Base-by-base conservation (phyloP, 2,329 filamentous ascomycete species). In the Alternaria arborescens region DNA sequence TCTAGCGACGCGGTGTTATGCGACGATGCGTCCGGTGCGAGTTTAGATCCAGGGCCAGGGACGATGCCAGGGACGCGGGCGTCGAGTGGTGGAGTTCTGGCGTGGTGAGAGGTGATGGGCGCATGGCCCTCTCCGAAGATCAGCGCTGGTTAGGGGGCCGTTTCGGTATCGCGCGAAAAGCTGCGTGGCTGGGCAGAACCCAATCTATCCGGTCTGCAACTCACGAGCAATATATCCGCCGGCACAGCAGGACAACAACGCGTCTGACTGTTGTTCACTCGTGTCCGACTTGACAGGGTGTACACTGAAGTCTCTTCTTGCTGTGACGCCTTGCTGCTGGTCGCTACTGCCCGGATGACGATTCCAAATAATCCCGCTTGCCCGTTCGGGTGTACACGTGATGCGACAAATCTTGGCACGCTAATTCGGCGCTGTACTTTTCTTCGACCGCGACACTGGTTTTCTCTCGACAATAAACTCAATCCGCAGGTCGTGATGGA, bases 1-100 rank as follows among this genome's bases (percentile, higher is more conserved):
- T 65, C 60, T 68, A 68, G 59, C 42, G 56, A 64, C 65, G 61
- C 66, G 55, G 63, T 64, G 55, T 64, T 58, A 66, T 66, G 70
- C 67, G 70, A 71, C 68, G 66, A 63, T 63, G 71, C 70, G 69
- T 70, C 69, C 61, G 72, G 69, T 62, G 62, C 62, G 58, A 64
- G 60, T 56, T 59, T 61, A 61, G 65, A 64, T 66, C 66, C 65
- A 66, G 64, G 70, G 69, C 68, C 64, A 60, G 65, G 67, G 63
- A 62, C 60, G 28, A 61, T 64, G 71, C 66, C 66, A 69, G 66
- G 65, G 65, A 71, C 66, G 70, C 65, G 64, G 70, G 57, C 62
- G 68, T 62, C 54, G 65, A 65, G 61, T 63, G 64, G 71, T 64
- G 67, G 64, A 63, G 62, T 60, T 58, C 60, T 65, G 60, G 59